Conservation (phyloP, 2,329 filamentous ascomycete species). For the Fusarium chaquense region DNA sequence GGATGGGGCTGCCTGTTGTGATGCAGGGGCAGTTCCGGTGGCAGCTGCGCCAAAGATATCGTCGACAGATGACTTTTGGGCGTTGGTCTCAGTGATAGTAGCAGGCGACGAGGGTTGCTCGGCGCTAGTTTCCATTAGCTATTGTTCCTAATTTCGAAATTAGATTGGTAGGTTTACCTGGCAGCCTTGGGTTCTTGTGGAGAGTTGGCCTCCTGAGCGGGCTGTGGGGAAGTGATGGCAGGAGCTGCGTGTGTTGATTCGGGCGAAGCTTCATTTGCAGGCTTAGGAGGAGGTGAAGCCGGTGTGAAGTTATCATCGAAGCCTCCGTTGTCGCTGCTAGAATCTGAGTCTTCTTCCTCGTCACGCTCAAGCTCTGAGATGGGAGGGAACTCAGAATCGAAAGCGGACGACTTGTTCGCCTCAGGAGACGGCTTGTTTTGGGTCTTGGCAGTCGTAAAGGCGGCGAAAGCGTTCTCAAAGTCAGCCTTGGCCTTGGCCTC, state of each 20-base stretch:
- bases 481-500: slow-evolving; percentile 78
- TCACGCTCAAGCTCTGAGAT: slow-evolving; percentile 84
- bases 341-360: slow-evolving; percentile 81
- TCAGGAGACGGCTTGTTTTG: slow-evolving; percentile 59
- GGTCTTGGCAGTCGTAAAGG: slow-evolving; percentile 70
- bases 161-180: slow-evolving; percentile 41
- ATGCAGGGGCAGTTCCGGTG: slow-evolving; percentile 44
- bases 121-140: slow-evolving; percentile 39
- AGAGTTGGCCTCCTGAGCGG: slow-evolving; percentile 43
- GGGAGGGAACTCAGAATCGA: slow-evolving; percentile 88
- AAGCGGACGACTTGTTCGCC: slow-evolving; percentile 62
- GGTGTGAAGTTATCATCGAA: slow-evolving; percentile 95
- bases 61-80: slow-evolving; percentile 53
- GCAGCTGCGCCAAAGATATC: slow-evolving; percentile 58
- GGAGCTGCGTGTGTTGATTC: slow-evolving; percentile 16
- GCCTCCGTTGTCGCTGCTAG: slow-evolving; percentile 80
- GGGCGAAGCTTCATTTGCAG: slow-evolving; percentile 34
- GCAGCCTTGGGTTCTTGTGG: slow-evolving; percentile 39
- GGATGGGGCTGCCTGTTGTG: slow-evolving; percentile 49
- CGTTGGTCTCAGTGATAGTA: slow-evolving; percentile 46
- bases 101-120: slow-evolving; percentile 52
- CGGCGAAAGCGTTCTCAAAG: slow-evolving; percentile 87
- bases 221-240: slow-evolving; percentile 35
- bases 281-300: slow-evolving; percentile 61
- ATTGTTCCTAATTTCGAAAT: not conserved